Percentiles rank a stretch among this genome's conserved stretches.
phyloP scores from a whole-genome alignment of 78 protist genomes.

The Thecamonas trahens region DNA sequence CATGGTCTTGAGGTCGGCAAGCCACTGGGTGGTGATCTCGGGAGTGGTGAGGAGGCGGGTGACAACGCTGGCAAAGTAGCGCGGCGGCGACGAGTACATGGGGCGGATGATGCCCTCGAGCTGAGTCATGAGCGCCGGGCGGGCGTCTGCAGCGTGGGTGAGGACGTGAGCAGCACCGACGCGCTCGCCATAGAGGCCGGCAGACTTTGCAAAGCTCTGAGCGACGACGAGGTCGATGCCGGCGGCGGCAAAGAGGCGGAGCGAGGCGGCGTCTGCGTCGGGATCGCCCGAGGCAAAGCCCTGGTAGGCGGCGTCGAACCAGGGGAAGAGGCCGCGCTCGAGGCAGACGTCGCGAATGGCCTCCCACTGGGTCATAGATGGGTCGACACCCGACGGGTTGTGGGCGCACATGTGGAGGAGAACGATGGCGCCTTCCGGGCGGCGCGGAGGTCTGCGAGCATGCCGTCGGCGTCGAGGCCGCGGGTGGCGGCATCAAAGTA shows the following conservation, averaged over 20 bases:
- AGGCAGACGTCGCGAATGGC: constrained; percentile 32
- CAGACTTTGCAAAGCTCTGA: constrained; percentile 88
- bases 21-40: constrained; percentile 36
- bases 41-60: not conserved
- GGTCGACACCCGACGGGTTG: constrained; percentile 99
- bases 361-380: constrained; percentile 87
- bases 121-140: too few relatives aligned
- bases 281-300: constrained; percentile 90
- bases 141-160: constrained; percentile 24
- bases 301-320: constrained; percentile 97
- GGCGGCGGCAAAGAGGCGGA: constrained; percentile 35
- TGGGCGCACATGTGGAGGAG: constrained; percentile 94
- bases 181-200: constrained; percentile 90
- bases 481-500: constrained; percentile 52
- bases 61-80: too few relatives aligned
- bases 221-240: not conserved
- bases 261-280: constrained; percentile 71
- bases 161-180: constrained; percentile 46
- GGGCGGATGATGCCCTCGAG: constrained; percentile 74
- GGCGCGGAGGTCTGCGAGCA: constrained; percentile 74
- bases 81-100: constrained; percentile 90
- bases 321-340: constrained; percentile 41
- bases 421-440: constrained; percentile 58
- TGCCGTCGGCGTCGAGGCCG: constrained; percentile 67
- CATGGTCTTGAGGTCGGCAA: constrained; percentile 63